These are phyloP conservation scores for Aspergillus jensenii DNA, from an alignment of 2,329 filamentous ascomycete species.

Conservation along the genomic window DNA sequence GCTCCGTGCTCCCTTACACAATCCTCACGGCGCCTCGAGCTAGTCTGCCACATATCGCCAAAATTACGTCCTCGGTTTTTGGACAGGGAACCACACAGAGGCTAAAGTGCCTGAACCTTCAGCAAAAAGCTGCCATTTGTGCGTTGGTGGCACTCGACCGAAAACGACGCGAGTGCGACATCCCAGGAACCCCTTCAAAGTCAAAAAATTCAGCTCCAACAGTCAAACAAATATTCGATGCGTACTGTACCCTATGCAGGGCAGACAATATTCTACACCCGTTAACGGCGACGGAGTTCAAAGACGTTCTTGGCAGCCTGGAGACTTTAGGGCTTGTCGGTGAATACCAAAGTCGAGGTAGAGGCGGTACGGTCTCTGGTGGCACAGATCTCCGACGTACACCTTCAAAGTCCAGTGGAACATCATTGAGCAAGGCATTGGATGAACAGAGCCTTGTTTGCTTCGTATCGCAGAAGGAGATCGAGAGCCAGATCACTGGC, in stretches of 20 bases:
- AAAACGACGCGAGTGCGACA: conserved; percentile 52
- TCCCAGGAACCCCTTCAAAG: conserved; percentile 60
- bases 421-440: conserved; percentile 51
- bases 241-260: conserved; percentile 80
- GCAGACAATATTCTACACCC: conserved; percentile 87
- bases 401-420: conserved; percentile 66
- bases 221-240: conserved; percentile 78
- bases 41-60: conserved; percentile 86
- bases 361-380: conserved; percentile 59
- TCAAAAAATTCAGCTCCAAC: conserved; percentile 65
- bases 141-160: conserved; percentile 84
- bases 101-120: conserved; percentile 83
- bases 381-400: conserved; percentile 58
- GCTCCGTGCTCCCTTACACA: conserved; percentile 57
- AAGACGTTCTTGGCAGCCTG: conserved; percentile 84
- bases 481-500: conserved; percentile 66
- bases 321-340: conserved; percentile 83
- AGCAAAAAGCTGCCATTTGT: conserved; percentile 94
- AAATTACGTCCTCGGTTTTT: conserved; percentile 85
- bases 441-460: conserved; percentile 80
- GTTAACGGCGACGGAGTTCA: conserved; percentile 86
- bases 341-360: conserved; percentile 66
- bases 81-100: conserved; percentile 84
- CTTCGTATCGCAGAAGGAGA: conserved; percentile 76
- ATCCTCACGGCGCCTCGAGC: conserved; percentile 81